Evolutionary conservation across 441 rosid genomes (phyloP), one percentile per base, ranked within the genome.

Genomic region (Geranium incanum): DNA sequence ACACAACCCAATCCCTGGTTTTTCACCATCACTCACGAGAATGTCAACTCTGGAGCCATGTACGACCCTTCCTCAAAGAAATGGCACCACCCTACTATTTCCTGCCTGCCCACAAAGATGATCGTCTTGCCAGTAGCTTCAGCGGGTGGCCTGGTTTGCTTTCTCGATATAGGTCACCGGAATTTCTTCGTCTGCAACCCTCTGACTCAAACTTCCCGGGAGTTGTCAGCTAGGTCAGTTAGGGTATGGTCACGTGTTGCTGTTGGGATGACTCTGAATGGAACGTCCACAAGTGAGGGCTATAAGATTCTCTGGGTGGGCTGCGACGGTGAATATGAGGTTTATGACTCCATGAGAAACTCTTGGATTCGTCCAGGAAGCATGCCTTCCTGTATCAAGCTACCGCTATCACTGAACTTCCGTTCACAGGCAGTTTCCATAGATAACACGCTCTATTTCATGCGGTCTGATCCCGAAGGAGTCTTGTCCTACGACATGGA

Each of bases 71-170:
- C 89, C 70, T 71, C 73, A 66, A 85, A 86, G 80, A 95, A 95
- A 82, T 95, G 99, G 97, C 84, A 88, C 84, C 89, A 90, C 68
- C 99, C 89, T 0, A 45, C 91, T 4, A 83, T 89, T 76, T 84
- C 92, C 70, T 82, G 79, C 57, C 84, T 92, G n/a, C 94, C 94
- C 38, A 75, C 81, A 19, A 92, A 92, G 88, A 82, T 79, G 75
- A 84, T 89, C 12, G 83, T 86, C 78, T 73, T 89, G 74, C 99
- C 97, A n/a, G 92, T 92, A 78, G 94, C 97, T 75, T 90, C 97
- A 13, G 94, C 95, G 0, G 99, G 99, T 36, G 99, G 99, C 63
- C 86, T 95, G 18, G 93, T 95, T 60, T 95, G 97, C 86, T 90
- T 95, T 86, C 88, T 95, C 60, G 99, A 94, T 78, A 87, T 89